Conservation (phyloP, 2,329 filamentous ascomycete species). For the Cladosporium sp. region DNA sequence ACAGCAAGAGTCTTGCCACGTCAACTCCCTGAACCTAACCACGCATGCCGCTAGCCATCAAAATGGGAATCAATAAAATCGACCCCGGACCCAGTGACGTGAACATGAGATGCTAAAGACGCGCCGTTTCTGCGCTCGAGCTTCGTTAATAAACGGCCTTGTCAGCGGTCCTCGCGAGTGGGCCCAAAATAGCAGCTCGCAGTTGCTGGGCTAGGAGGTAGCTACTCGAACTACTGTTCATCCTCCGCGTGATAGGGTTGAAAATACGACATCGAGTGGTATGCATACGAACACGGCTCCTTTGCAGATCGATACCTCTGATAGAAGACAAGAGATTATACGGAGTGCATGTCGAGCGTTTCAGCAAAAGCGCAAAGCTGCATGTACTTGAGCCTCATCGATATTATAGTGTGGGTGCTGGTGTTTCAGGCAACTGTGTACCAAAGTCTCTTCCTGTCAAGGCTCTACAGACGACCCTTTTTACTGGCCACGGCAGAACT, state of each 20-base stretch:
- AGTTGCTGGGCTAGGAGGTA: background rate
- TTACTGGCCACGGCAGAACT: background rate
- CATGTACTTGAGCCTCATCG: background rate
- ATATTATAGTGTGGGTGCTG: background rate
- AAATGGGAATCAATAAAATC: background rate
- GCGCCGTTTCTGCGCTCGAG: background rate
- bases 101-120: background rate
- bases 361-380: background rate
- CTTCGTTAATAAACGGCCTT: background rate
- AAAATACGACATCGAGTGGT: background rate
- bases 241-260: background rate
- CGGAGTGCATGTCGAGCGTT: background rate
- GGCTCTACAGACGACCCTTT: background rate
- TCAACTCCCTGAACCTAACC: background rate
- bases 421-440: background rate
- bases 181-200: background rate
- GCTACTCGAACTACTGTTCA: background rate
- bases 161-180: background rate
- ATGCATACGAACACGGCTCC: background rate
- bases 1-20: background rate
- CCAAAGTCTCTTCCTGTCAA: conserved; percentile 8
- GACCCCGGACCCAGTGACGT: background rate
- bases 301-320: background rate
- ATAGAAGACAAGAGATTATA: background rate
- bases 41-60: background rate